Conservation (phyloP, 345 rosid species). For the Melastoma malabathricum region DNA sequence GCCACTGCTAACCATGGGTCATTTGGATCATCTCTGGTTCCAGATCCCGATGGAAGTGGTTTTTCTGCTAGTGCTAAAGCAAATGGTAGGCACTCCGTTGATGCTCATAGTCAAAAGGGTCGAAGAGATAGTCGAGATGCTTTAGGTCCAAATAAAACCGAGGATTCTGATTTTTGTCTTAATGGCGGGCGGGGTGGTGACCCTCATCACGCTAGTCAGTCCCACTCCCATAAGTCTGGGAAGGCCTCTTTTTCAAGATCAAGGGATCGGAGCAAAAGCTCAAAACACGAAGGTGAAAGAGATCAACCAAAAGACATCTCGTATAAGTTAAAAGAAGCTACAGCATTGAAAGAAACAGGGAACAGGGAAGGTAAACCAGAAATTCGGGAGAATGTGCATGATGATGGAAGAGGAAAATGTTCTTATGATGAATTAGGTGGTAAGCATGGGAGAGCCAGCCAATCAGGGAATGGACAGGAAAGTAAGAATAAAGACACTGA, state of each 20-base stretch:
- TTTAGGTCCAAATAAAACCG: slow-evolving; percentile 16
- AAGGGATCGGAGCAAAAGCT: slow-evolving; percentile 44
- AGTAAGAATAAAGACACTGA: neutral
- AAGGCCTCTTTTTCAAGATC: slow-evolving; percentile 55
- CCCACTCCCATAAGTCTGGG: slow-evolving; percentile 40
- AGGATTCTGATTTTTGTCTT: slow-evolving; percentile 28
- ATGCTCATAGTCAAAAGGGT: slow-evolving; percentile 18
- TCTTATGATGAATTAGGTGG: slow-evolving; percentile 17
- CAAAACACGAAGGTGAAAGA: slow-evolving; percentile 12
- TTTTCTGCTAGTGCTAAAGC: slow-evolving; percentile 8
- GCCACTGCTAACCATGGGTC: too few species aligned
- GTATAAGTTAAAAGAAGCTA: slow-evolving; percentile 19
- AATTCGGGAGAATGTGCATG: slow-evolving; percentile 24
- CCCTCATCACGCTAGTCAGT: slow-evolving; percentile 19
- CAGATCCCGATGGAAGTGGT: slow-evolving; percentile 34
- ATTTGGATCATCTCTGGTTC: slow-evolving; percentile 11
- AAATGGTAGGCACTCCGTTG: slow-evolving; percentile 27
- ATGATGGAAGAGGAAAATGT: slow-evolving; percentile 29
- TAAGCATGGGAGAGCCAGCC: slow-evolving; percentile 16
- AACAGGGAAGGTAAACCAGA: slow-evolving; percentile 28
- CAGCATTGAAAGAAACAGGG: slow-evolving; percentile 23
- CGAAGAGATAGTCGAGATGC: slow-evolving; percentile 27
- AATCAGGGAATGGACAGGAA: slow-evolving; percentile 2
- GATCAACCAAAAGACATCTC: neutral
- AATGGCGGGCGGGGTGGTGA: slow-evolving; percentile 20